Base-by-base conservation (phyloP, 441 rosid species). In the Mallotus repandus region DNA sequence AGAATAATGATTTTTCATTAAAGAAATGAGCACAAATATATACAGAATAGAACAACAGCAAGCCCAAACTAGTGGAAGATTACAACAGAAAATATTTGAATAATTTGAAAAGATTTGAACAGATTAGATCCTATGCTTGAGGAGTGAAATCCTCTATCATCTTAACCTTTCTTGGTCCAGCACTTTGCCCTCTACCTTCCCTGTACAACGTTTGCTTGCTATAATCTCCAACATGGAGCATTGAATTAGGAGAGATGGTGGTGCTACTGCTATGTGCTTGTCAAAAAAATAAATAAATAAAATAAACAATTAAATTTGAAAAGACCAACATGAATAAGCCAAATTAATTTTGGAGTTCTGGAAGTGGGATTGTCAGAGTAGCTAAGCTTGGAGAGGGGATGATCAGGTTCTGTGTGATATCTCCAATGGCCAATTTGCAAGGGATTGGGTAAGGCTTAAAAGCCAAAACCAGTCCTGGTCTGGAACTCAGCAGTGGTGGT, bases 381-480 rank as follows among this genome's bases (percentile, higher is more conserved):
- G 75, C 45, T 56, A 66, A 69, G 84, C 54, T 79, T 65, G 63
- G 5, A 6, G 41, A 38, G 41, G 41, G 68, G 67, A 73, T 41
- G 76, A 79, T 78, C 75, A 71, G 73, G 71, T 66, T 22, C 19
- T 70, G 41, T 29, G 74, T 57, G 78, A 74, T 21, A 56, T 69
- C 66, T 68, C 22, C 78, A 64, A 68, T 75, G 83, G 79, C 74
- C 78, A 74, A 77, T 72, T 76, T 73, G 70, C 45, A 65, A 70
- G 50, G 70, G 74, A 81, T 80, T 77, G 80, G 82, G 77, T 63
- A 71, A 32, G 4, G 46, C 54, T 74, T 70, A 29, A 77, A 77
- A 66, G 78, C 74, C 58, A 59, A 74, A 80, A 72, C 22, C 76
- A 81, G 76, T 82, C 76, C 75, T 82, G 77, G 58, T 70, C 74